Conservation (phyloP, 148 eudicot genomes). For the Vaccinium macrocarpon region DNA sequence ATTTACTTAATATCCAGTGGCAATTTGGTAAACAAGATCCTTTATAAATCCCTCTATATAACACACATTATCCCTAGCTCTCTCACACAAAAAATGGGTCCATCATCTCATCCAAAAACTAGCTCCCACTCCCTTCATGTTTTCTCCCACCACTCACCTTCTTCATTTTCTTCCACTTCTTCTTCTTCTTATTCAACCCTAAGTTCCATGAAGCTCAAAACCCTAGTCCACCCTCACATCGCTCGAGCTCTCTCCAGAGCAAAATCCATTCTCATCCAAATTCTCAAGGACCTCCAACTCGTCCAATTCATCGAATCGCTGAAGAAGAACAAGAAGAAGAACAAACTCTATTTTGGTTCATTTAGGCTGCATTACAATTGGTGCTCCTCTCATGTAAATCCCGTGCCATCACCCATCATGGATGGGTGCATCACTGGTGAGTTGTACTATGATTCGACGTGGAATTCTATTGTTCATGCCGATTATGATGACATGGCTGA, state of each 20-base stretch:
- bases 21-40: slow-evolving; percentile 42
- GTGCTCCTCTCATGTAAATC: slow-evolving; percentile 75
- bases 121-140: slow-evolving; percentile 33
- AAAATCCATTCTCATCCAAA: slow-evolving; percentile 57
- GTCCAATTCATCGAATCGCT: slow-evolving; percentile 28
- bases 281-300: slow-evolving; percentile 45
- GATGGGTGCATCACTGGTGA: slow-evolving; percentile 22
- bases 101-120: slow-evolving; percentile 44
- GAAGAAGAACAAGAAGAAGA: slow-evolving; percentile 46
- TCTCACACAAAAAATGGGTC: slow-evolving; percentile 34
- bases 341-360: slow-evolving; percentile 70
- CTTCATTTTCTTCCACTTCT: not conserved
- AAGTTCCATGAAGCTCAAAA: slow-evolving; percentile 61
- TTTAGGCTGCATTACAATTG: slow-evolving; percentile 87
- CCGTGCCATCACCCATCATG: slow-evolving; percentile 24
- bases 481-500: slow-evolving; percentile 20
- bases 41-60: slow-evolving; percentile 42
- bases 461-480: slow-evolving; percentile 51
- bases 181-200: slow-evolving; percentile 32
- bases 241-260: slow-evolving; percentile 64
- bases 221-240: slow-evolving; percentile 57
- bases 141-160: slow-evolving; percentile 42
- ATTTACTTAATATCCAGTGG: slow-evolving; percentile 17
- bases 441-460: slow-evolving; percentile 63
- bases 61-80: slow-evolving; percentile 12